Conservation (phyloP, 805 yeast genomes). For the Ogataea ganodermae region DNA sequence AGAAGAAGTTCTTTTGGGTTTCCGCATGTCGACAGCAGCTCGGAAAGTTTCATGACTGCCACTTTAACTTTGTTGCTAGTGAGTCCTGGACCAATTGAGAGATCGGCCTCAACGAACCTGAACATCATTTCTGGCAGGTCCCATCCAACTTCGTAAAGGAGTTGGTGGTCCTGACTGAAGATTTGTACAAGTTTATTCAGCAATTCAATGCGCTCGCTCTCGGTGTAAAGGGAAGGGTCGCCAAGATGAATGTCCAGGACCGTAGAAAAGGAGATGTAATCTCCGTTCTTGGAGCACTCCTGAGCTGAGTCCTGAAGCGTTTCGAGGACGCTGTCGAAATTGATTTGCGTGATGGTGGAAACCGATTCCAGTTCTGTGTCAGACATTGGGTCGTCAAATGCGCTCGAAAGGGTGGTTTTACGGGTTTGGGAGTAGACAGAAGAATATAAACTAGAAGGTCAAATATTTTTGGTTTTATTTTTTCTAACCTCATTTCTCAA, state of each 20-base stretch:
- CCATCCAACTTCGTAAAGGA: slow-evolving; percentile 81
- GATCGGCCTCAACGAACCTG: slow-evolving; percentile 46
- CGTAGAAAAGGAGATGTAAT: slow-evolving; percentile 72
- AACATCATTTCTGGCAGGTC: slow-evolving; percentile 77
- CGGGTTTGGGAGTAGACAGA: too few relatives aligned
- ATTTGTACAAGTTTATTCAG: slow-evolving; percentile 47
- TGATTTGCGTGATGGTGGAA: slow-evolving; percentile 15
- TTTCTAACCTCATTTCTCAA: too few relatives aligned
- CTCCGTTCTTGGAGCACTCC: slow-evolving; percentile 46
- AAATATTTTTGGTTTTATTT: too few relatives aligned
- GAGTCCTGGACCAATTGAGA: slow-evolving; percentile 36
- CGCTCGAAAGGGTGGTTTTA: too few relatives aligned
- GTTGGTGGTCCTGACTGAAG: slow-evolving; percentile 46
- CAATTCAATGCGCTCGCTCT: slow-evolving; percentile 52
- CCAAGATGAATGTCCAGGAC: slow-evolving; percentile 61
- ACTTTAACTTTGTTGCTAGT: slow-evolving; percentile 42
- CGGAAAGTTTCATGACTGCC: slow-evolving; percentile 52
- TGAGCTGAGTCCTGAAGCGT: slow-evolving; percentile 28
- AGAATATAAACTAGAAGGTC: too few relatives aligned
- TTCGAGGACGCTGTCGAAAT: slow-evolving; percentile 14
- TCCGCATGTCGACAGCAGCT: slow-evolving; percentile 64
- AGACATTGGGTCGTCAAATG: too few relatives aligned
- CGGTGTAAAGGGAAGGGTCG: slow-evolving; percentile 47
- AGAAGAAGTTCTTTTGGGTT: slow-evolving; percentile 80
- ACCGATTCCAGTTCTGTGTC: slow-evolving; percentile 17